phyloP scores from a whole-genome alignment of 768 basidiomycete species.

The Lyophyllum shimeji region DNA sequence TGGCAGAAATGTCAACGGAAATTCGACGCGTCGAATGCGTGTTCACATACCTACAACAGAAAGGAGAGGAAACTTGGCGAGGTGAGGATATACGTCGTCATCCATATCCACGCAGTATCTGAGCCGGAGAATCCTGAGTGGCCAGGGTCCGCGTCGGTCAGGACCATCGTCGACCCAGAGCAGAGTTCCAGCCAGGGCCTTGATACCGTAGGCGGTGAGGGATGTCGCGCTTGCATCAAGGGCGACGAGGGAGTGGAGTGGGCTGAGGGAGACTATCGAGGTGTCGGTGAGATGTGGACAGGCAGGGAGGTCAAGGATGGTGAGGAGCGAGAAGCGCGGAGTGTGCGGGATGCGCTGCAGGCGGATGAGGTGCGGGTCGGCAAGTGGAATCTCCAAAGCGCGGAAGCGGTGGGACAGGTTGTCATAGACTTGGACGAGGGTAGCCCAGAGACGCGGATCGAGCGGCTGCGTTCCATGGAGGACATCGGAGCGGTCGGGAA shows the following conservation, averaged over 20 bases:
- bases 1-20: slow-evolving; percentile 20
- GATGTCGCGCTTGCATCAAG: slow-evolving; percentile 61
- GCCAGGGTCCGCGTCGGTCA: slow-evolving; percentile 47
- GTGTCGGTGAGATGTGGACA: slow-evolving; percentile 60
- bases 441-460: slow-evolving; percentile 64
- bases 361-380: slow-evolving; percentile 51
- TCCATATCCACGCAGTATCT: slow-evolving; percentile 52
- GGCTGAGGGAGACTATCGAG: slow-evolving; percentile 47
- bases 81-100: slow-evolving; percentile 37
- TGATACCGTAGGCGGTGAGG: slow-evolving; percentile 53
- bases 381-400: slow-evolving; percentile 48
- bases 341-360: slow-evolving; percentile 59
- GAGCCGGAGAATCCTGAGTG: slow-evolving; percentile 57
- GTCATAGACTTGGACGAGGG: slow-evolving; percentile 59
- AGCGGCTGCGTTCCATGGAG: slow-evolving; percentile 36
- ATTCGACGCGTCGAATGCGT: not conserved
- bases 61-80: slow-evolving; percentile 56
- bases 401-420: slow-evolving; percentile 44
- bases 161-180: slow-evolving; percentile 30
- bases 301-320: slow-evolving; percentile 57
- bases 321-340: slow-evolving; percentile 59
- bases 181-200: slow-evolving; percentile 50
- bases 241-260: slow-evolving; percentile 55
- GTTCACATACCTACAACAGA: slow-evolving; percentile 55
- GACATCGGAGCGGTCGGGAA: slow-evolving; percentile 26